Evolutionary conservation across 2,329 filamentous ascomycete species (phyloP), one percentile per base, ranked within the genome.

Genomic region (Verticillium longisporum): DNA sequence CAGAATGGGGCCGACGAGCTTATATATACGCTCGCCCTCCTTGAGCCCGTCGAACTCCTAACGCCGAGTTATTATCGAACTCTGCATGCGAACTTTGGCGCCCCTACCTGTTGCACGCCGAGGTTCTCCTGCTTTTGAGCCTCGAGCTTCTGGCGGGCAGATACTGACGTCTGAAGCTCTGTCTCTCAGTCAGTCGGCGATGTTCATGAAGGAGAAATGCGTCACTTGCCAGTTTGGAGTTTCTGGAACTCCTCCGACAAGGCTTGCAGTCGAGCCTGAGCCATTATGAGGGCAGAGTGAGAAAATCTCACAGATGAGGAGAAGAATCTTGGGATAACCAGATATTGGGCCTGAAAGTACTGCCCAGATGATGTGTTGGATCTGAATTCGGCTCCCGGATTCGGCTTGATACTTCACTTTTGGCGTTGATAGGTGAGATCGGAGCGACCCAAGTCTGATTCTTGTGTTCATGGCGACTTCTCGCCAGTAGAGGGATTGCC

Each of bases 41-140:
- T 88, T 85, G 62, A 98, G 81, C 60, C 83, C 82, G 50, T 86
- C 82, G 74, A 98, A 98, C 75, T 98, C 94, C 88, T 95, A 37
- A n/a, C 15, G 33, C 1, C 7, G 2, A 1, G 6, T 61, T 5
- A 61, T 41, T n/a, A 14, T 13, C 10, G 13, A 54, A 26, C 14
- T 13, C 10, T 55, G 26, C 32, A 6, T 13, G 13, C 18, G 26
- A 4, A 18, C 15, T 11, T 33, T n/a, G 54, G 15, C 45, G 6
- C 14, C 36, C 74, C 55, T 67, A 91, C 91, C 77, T 91, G 89
- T 74, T 96, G 87, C 11, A 99, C 95, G 15, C 89, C 88, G 57
- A 88, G 78, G 72, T 98, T 99, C 75, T 99, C 95, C 71, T 97
- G 91, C 73, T 90, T 90, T 75, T 99, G 95, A 6, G 92, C 90